Percentiles rank a stretch among this genome's conserved stretches.
phyloP scores from a whole-genome alignment of 1,284 basidiomycete species.

The Microbotryum silenes-acaulis region DNA sequence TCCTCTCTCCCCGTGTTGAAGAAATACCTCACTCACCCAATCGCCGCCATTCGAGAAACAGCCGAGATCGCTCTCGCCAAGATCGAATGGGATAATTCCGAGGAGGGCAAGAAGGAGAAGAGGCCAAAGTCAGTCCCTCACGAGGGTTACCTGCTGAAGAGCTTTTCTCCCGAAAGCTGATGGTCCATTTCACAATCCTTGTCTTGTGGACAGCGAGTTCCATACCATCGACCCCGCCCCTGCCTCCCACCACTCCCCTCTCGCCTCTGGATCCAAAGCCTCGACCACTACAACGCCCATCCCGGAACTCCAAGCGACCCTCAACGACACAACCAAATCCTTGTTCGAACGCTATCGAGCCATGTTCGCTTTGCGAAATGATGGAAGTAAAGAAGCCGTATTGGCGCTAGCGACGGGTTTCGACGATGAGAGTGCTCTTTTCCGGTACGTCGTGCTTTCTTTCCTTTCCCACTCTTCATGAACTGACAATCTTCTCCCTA shows the following conservation, averaged over 20 bases:
- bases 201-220: conserved; percentile 52
- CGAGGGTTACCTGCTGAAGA: no score
- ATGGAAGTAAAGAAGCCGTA: conserved; percentile 63
- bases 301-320: conserved; percentile 52
- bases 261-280: conserved; percentile 28
- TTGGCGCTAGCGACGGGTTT: conserved; percentile 87
- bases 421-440: conserved; percentile 73
- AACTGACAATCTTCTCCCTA: not conserved
- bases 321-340: conserved; percentile 62
- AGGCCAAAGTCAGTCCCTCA: conserved; percentile 30
- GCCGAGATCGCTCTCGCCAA: conserved; percentile 95
- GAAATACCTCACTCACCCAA: conserved; percentile 55
- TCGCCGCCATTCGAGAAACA: conserved; percentile 84
- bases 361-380: conserved; percentile 94
- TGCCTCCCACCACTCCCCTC: conserved; percentile 42
- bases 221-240: conserved; percentile 94
- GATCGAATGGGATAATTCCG: conserved; percentile 78
- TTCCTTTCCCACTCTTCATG: not conserved
- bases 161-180: no score
- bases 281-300: conserved; percentile 36
- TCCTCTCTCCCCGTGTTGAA: conserved; percentile 62
- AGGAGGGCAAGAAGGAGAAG: conserved; percentile 40
- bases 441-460: conserved; percentile 69
- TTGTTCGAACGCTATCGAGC: conserved; percentile 94
- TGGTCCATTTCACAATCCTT: no score